These are phyloP conservation scores for Tetrahymena malaccensis DNA, from an alignment of 73 alveolate genomes.

Conservation along the genomic window DNA sequence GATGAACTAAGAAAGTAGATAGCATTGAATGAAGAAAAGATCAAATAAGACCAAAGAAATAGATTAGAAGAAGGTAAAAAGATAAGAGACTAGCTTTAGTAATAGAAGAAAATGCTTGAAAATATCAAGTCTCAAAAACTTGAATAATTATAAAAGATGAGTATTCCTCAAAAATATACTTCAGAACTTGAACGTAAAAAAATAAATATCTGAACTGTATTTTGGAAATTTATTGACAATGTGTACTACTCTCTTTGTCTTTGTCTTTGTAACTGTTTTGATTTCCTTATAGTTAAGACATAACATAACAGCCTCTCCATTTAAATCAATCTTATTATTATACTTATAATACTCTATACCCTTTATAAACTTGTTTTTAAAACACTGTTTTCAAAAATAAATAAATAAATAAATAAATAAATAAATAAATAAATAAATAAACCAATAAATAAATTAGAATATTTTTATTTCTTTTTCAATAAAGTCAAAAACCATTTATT, in stretches of 20 bases:
- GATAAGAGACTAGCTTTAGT: conserved; percentile 69
- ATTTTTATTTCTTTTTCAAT: too few species aligned
- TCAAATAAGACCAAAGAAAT: conserved; percentile 51
- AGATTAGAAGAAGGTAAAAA: conserved; percentile 86
- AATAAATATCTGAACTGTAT: conserved; percentile 9
- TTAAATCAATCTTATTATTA: too few species aligned
- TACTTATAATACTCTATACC: too few species aligned
- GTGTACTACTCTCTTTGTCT: too few species aligned
- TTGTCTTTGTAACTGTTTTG: neutral
- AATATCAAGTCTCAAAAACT: conserved; percentile 71
- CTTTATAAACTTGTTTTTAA: too few species aligned
- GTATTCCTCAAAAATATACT: conserved; percentile 72
- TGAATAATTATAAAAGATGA: conserved; percentile 47
- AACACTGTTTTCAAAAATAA: too few species aligned
- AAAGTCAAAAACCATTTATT: too few species aligned
- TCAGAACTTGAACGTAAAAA: conserved; percentile 86
- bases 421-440: too few species aligned
- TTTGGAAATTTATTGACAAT: neutral
- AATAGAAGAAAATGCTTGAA: conserved; percentile 76
- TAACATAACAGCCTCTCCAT: neutral
- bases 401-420: too few species aligned
- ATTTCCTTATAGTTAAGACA: neutral
- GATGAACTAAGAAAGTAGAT: conserved; percentile 72
- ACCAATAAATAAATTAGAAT: too few species aligned
- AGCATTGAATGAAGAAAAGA: conserved; percentile 64